phyloP scores from a whole-genome alignment of 495 filamentous ascomycete genomes.

The Aspergillus carlsbadensis region DNA sequence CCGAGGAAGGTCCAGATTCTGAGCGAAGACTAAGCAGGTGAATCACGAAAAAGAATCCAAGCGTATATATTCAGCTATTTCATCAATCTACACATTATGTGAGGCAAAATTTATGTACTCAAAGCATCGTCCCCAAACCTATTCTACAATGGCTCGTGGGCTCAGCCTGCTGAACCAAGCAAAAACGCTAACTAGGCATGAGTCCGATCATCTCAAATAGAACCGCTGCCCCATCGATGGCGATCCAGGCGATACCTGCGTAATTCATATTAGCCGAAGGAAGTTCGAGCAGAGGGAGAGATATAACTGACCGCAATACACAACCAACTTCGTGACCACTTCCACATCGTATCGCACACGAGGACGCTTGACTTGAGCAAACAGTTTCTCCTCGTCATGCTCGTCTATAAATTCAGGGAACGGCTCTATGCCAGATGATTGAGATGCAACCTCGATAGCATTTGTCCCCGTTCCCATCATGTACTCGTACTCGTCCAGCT shows the following conservation, averaged over 20 bases:
- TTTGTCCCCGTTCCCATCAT: slow-evolving; percentile 64
- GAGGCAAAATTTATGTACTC: slow-evolving; percentile 15
- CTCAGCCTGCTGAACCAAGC: slow-evolving; percentile 19
- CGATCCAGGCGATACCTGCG: slow-evolving; percentile 73
- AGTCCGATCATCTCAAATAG: slow-evolving; percentile 67
- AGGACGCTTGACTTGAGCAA: slow-evolving; percentile 78
- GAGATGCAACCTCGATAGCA: slow-evolving; percentile 23
- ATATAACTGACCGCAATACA: slow-evolving; percentile 74
- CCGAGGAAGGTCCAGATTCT: too few relatives aligned
- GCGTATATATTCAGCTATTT: background rate
- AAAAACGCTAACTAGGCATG: slow-evolving; percentile 23
- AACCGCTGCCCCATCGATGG: slow-evolving; percentile 64
- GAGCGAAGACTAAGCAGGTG: background rate
- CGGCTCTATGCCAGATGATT: slow-evolving; percentile 26
- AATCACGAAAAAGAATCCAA: background rate
- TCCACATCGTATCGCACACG: slow-evolving; percentile 96
- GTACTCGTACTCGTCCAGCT: slow-evolving; percentile 61
- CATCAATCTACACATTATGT: background rate
- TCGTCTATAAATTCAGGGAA: slow-evolving; percentile 39
- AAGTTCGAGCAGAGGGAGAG: background rate
- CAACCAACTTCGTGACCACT: slow-evolving; percentile 92
- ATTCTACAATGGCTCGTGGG: slow-evolving; percentile 14
- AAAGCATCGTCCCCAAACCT: slow-evolving; percentile 9
- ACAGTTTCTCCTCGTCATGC: slow-evolving; percentile 75
- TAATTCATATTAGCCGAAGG: background rate